Evolutionary conservation across 768 basidiomycete species (phyloP).

Genomic region (Suillus americanus): DNA sequence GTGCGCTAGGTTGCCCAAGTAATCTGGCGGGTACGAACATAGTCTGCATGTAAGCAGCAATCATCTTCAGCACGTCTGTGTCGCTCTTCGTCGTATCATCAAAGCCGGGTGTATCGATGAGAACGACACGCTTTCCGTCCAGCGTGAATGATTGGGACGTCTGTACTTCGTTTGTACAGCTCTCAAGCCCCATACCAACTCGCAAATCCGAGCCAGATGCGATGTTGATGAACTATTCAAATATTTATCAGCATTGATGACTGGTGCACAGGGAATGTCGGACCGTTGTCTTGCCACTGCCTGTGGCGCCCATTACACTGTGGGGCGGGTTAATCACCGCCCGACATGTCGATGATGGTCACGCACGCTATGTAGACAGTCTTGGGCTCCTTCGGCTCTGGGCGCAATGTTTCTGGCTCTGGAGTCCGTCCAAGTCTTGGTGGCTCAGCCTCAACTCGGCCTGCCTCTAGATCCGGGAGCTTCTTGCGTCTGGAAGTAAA

Average conservation of each 20-base stretch:
- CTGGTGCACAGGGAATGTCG: background rate
- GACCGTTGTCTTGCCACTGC: constrained; percentile 20
- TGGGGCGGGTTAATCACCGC: constrained; percentile 1
- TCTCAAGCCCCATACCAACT: constrained; percentile 34
- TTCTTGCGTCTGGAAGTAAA: background rate
- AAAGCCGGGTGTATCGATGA: constrained; percentile 66
- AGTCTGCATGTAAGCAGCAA: constrained; percentile 38
- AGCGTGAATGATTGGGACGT: constrained; percentile 25
- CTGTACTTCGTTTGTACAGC: constrained; percentile 36
- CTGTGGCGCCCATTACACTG: constrained; percentile 20
- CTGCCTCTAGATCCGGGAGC: background rate
- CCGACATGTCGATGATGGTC: background rate
- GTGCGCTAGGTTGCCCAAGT: background rate
- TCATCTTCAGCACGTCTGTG: constrained; percentile 50
- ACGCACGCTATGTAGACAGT: constrained; percentile 16
- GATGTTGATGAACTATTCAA: constrained; percentile 36
- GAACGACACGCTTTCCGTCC: constrained; percentile 37
- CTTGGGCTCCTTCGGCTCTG: background rate
- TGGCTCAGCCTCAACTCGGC: background rate
- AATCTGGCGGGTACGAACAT: constrained; percentile 22
- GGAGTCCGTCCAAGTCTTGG: background rate
- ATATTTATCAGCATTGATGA: background rate
- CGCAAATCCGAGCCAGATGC: constrained; percentile 32
- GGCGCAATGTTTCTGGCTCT: background rate
- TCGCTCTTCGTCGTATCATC: constrained; percentile 54